A percentile compares a stretch with the other conserved stretches of the same genome.
phyloP scores from a whole-genome alignment of 2,329 filamentous ascomycete genomes.

The Neospermospora avenae region DNA sequence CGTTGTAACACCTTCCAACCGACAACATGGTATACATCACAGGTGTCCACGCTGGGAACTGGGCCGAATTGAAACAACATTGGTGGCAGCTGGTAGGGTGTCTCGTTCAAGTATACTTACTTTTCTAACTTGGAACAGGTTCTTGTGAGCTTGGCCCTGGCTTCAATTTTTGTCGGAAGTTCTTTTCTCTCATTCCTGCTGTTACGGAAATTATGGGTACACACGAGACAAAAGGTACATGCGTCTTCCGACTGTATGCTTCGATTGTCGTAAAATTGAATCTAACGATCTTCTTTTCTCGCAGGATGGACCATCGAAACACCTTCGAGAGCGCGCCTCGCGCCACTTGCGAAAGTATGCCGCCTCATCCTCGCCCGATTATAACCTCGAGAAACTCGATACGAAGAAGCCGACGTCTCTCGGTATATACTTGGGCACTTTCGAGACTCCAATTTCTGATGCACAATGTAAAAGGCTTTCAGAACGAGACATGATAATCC shows the following conservation, averaged over 20 bases:
- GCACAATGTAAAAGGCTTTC: constrained; percentile 10
- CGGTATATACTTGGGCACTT: constrained; percentile 31
- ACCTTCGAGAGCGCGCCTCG: not conserved
- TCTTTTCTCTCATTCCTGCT: constrained; percentile 33
- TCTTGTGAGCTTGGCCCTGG: constrained; percentile 36
- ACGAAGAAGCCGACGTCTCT: constrained; percentile 25
- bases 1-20: not conserved
- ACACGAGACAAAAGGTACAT: constrained; percentile 17
- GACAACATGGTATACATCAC: constrained; percentile 16
- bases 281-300: not conserved
- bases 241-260: not conserved
- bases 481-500: constrained; percentile 13
- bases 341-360: constrained; percentile 16
- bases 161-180: constrained; percentile 28
- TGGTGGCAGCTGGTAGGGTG: constrained; percentile 42
- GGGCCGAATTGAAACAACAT: constrained; percentile 36
- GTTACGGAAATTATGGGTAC: constrained; percentile 24
- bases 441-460: constrained; percentile 16
- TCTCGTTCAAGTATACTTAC: not conserved
- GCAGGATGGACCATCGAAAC: not conserved
- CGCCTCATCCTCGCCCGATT: not conserved
- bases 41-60: constrained; percentile 32
- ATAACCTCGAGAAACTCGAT: constrained; percentile 8
- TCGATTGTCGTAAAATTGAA: not conserved
- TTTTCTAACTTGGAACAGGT: constrained; percentile 28